Evolutionary conservation across 192 early-diverging fungal species (phyloP), one percentile per base, ranked within the genome.

Genomic region (Pilaira anomala): DNA sequence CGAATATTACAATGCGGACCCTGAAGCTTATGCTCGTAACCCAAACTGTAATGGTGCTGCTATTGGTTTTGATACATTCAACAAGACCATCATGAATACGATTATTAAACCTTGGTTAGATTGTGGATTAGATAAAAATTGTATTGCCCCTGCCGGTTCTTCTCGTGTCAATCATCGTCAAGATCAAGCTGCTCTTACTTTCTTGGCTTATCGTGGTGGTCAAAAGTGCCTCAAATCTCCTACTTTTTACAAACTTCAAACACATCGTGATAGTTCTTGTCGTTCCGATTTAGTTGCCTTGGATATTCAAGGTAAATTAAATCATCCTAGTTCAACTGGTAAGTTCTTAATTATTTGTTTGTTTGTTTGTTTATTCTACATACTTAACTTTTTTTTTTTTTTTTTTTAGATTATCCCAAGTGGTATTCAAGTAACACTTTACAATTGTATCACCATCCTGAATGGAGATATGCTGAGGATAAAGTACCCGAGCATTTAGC

Each of bases 151-250:
- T 14, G 36, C 66, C 22, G 81, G 79, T 0, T 78, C 78, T 2
- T 70, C 69, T 1, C 48, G 81, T 6, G 42, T 21, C 1, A 83
- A 83, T 28, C 81, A 83, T 73, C 72, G 81, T 6, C 81, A 83
- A 48, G 81, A 83, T 67, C 81, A 83, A 53, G 81, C 81, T 0
- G 76, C 76, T 0, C 49, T 83, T n/a, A 80, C 79, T 0, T 77
- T 75, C 45, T 56, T 83, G 28, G 72, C 62, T 28, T 76, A 80
- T 62, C 65, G 60, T n/a, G 49, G 60, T 59, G 73, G 72, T 3
- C 52, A 52, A 19, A 45, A 60, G 0, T 83, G 81, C 49, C 53
- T 44, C 19, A 60, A 53, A 0, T 33, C 63, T 19, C 66, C 74
- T 11, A 36, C 41, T 48, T 30, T 46, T 19, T 51, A 52, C 39